Base-by-base conservation (phyloP, 768 basidiomycete species). In the Suillus lakei region DNA sequence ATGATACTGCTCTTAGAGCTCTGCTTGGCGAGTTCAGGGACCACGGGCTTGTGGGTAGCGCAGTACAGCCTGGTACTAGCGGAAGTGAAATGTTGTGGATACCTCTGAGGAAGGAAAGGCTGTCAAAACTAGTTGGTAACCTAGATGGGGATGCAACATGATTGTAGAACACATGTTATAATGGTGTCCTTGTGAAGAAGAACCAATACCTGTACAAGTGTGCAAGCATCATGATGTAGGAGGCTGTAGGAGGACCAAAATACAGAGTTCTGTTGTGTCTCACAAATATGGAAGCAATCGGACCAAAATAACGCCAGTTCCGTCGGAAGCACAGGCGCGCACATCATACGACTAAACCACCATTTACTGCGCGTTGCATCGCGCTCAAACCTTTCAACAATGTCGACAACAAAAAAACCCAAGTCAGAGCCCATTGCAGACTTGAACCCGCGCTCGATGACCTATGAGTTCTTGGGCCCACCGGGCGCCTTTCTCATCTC, bases 21-120 rank as follows among this genome's bases (percentile, higher is more conserved):
- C 81, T 97, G 39, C 79, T 99, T 60, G 89, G 89, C 15, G 98
- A 99, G 77, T 99, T 96, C 76, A 85, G 87, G 70, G 98, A 99
- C 76, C 98, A 99, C 69, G 88, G 87, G 3, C 74, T 98, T 73
- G 87, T 98, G n/a, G 81, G 93, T 46, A 78, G 80, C 32, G 74
- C 74, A 3, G 76, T 81, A 10, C 80, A 80, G 69, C 74, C 81
- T 64, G 77, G 79, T 46, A 70, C 84, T 66, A 75, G 83, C 39
- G 82, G 84, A 62, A 72, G 80, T 60, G 88, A 94, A 77, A 83
- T 87, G 72, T 78, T 96, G 50, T 98, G 95, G 95, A 93, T 98
- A 69, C 93, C 94, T 2, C 71, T 98, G 70, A 83, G 91, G 67
- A 91, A 89, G 76, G 93, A 95, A 72, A 83, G 90, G 69, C 73